Evolutionary conservation across 148 eudicot genomes (phyloP).

Genomic region (Diospyros kaki): DNA sequence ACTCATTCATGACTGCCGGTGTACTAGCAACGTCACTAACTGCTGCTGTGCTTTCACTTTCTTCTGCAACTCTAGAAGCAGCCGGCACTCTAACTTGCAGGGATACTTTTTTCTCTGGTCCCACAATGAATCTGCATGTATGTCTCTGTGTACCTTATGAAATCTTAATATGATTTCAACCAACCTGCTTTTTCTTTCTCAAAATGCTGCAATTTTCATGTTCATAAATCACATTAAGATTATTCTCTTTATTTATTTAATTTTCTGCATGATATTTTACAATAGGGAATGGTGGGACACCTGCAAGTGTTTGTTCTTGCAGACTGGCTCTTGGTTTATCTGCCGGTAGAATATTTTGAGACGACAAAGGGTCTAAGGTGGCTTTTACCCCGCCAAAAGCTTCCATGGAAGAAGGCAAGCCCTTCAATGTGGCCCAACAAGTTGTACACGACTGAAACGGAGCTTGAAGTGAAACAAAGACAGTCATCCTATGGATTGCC

Average conservation of each 20-base stretch:
- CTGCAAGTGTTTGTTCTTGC: constrained; percentile 21
- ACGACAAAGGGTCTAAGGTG: constrained; percentile 21
- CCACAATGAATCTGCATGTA: constrained; percentile 19
- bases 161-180: neutral
- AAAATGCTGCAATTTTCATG: neutral
- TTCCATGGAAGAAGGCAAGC: constrained; percentile 17
- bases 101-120: constrained; percentile 3
- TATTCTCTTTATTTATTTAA: neutral
- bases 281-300: constrained; percentile 21
- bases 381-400: constrained; percentile 16
- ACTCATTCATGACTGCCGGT: constrained; percentile 19
- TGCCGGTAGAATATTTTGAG: constrained; percentile 15
- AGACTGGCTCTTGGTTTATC: constrained; percentile 14
- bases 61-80: constrained; percentile 18
- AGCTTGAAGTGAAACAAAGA: constrained; percentile 2
- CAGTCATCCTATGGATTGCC: constrained; percentile 4
- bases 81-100: constrained; percentile 5
- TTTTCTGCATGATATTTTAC: constrained; percentile 1
- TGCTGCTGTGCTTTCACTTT: constrained; percentile 12
- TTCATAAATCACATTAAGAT: neutral
- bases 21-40: constrained; percentile 20
- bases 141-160: neutral
- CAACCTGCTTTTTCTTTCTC: neutral
- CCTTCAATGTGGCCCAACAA: constrained; percentile 12
- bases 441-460: neutral